Percentiles rank a stretch among this genome's conserved stretches.
phyloP scores from a whole-genome alignment of 164 flowering plant genomes.

The Hamamelis virginiana region DNA sequence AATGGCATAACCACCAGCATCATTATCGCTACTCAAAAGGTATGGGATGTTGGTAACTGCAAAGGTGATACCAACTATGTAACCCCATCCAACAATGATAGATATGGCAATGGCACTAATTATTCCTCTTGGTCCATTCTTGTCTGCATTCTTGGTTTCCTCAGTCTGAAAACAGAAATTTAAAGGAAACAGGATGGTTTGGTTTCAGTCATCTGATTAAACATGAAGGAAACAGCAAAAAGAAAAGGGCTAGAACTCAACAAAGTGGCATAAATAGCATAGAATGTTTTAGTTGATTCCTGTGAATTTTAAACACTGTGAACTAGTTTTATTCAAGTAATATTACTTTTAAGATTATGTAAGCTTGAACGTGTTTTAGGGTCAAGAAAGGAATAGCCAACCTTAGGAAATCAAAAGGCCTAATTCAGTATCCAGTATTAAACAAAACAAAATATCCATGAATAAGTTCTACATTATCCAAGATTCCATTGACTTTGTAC shows the following conservation, averaged over 20 bases:
- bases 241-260: background rate
- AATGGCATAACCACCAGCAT: conserved; percentile 93
- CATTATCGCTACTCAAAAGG: conserved; percentile 66
- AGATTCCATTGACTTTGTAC: background rate
- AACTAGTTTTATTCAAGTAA: background rate
- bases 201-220: background rate
- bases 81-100: conserved; percentile 84
- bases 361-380: background rate
- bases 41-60: conserved; percentile 74
- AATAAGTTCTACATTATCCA: background rate
- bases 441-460: background rate
- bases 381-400: background rate
- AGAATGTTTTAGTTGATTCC: background rate
- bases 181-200: conserved; percentile 1
- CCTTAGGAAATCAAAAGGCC: background rate
- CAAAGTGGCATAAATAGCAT: background rate
- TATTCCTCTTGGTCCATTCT: conserved; percentile 93
- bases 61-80: conserved; percentile 78
- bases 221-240: background rate
- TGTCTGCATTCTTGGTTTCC: conserved; percentile 89
- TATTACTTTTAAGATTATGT: background rate
- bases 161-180: conserved; percentile 62
- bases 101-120: conserved; percentile 87
- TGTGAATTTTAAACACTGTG: background rate
- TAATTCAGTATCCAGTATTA: background rate